These are phyloP conservation scores for Pharus latifolius DNA, from an alignment of 176 grass and related monocot species.

Conservation along the genomic window DNA sequence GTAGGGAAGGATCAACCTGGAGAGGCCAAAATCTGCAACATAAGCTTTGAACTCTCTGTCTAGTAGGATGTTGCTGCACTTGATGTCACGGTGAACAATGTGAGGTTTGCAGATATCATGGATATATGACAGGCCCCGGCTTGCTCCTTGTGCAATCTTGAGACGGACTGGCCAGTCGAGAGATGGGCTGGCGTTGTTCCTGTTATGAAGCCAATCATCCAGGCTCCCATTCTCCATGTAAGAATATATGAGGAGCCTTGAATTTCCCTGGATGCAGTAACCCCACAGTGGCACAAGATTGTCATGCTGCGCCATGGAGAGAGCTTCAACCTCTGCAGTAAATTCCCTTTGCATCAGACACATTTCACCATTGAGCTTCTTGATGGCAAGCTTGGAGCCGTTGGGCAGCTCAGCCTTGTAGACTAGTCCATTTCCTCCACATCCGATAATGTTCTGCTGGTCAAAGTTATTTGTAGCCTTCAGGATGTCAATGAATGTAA, in stretches of 20 bases:
- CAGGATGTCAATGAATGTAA: conserved; percentile 55
- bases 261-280: conserved; percentile 61
- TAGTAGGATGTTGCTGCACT: conserved; percentile 91
- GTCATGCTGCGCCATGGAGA: conserved; percentile 65
- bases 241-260: conserved; percentile 75
- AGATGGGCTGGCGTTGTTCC: conserved; percentile 16
- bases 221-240: conserved; percentile 97
- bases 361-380: conserved; percentile 69
- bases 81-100: conserved; percentile 86
- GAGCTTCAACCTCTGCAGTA: conserved; percentile 66
- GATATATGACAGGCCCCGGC: conserved; percentile 70
- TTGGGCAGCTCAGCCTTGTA: conserved; percentile 60
- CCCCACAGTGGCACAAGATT: conserved; percentile 74
- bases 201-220: conserved; percentile 87
- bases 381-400: conserved; percentile 70
- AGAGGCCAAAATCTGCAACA: conserved; percentile 85
- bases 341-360: conserved; percentile 86
- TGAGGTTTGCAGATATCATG: conserved; percentile 70
- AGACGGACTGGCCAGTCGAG: conserved; percentile 77
- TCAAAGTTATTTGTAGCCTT: conserved; percentile 86
- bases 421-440: conserved; percentile 80
- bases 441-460: conserved; percentile 73
- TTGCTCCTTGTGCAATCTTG: conserved; percentile 63
- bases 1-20: conserved; percentile 74
- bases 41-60: conserved; percentile 62